Evolutionary conservation across 2,329 filamentous ascomycete species (phyloP), one percentile per base, ranked within the genome.

Genomic region (Cladosporium sp.): DNA sequence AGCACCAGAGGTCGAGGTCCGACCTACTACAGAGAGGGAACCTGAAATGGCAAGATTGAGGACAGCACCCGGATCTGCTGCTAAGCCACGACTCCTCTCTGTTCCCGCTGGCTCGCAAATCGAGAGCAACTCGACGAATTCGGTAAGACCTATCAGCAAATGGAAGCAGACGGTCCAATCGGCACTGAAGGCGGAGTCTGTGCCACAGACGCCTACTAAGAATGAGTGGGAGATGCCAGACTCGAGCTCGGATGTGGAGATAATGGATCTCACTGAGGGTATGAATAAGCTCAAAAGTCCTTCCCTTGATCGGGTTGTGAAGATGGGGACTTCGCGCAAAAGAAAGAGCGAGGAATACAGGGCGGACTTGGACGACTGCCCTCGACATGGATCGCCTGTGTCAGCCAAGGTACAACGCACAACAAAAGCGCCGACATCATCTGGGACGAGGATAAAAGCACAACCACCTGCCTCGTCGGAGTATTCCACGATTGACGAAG

Each of bases 301-400:
- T 5, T 68, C 63, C 2, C 57, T 69, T n/a, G 67, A 54, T 59
- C 64, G 60, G 23, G 51, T 49, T 16, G 63, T 39, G 10, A 53
- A 48, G 43, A 49, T 25, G 28, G 48, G 54, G 1, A 32, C 23
- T 53, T 56, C 54, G 8, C 78, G 77, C 64, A 83, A 83, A 70
- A 75, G 81, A 51, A 82, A 81, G 71, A 83, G 80, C 69, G 78
- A 79, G n/a, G 80, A 82, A 64, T 77, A 76, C 56, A 77, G 76
- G 36, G 25, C 65, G 64, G 53, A 63, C 28, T 21, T 63, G 25
- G 32, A 63, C 21, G 60, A 63, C 34, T 63, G 60, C 34, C 60
- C 60, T 56, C 60, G 49, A 30, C 60, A 63, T 46, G 60, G 60
- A 14, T 63, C 60, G 8, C 60, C 60, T 2, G 34, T 56, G 5